Evolutionary conservation across 2,329 filamentous ascomycete species (phyloP), one percentile per base, ranked within the genome.

Genomic region (Escovopsis sp.): DNA sequence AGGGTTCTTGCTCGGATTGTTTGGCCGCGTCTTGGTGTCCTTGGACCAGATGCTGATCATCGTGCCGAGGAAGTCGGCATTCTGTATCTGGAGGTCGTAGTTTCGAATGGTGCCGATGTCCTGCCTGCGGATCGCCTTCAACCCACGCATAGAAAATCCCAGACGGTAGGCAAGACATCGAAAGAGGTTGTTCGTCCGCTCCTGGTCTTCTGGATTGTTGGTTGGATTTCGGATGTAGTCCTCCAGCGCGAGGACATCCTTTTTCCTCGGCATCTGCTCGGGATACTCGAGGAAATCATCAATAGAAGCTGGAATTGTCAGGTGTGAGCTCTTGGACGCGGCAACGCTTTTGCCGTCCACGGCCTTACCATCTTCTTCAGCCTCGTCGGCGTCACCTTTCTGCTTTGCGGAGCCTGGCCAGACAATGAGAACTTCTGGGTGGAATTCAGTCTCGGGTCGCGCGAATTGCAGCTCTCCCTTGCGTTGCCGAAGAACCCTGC

Each of bases 151-250:
- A 5, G 61, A 64, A 36, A 50, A 47, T 24, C 65, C 65, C 43
- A 67, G 55, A 33, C 65, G 62, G 45, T 56, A 66, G 16, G 57
- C 61, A 15, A 65, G 49, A 20, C 58, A 47, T 13, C 39, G 34
- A 24, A 51, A 55, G 14, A 57, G 50, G 30, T 45, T 41, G 4
- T 40, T 27, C 2, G 46, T 51, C 35, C 39, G 30, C 24, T 36
- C 12, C 6, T 13, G 30, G 32, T 42, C 39, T 13, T 40, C 41
- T 8, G 14, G 29, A 4, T 39, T 33, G 12, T 11, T 38, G n/a
- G 36, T 15, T 5, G 37, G 34, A 11, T 43, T 30, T 5, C 30
- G 25, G 31, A 43, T 39, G 31, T 38, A 43, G 2, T 39, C 25
- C 27, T 15, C 27, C 11, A 45, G 43, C 5, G 43, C 43, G 6